Base-by-base conservation (phyloP, 1,284 basidiomycete genomes). In the Pisolithus thermaeus region DNA sequence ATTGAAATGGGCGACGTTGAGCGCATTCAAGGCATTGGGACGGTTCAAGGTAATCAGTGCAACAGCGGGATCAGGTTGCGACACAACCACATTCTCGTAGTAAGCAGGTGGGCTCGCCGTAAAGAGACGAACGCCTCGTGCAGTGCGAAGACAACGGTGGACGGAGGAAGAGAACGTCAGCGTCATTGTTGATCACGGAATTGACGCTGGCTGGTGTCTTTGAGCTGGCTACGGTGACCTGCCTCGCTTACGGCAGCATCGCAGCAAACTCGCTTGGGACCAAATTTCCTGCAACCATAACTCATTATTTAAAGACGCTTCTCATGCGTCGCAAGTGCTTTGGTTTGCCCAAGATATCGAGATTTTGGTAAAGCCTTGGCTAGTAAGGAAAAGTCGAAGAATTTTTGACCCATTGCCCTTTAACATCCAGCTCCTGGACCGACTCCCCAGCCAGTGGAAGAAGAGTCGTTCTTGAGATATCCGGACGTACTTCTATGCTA, bases 11-110 rank as follows among this genome's bases (percentile, higher is more conserved):
- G 90, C 86, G 9, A 84, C 79, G 63, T 81, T 90, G 55, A 99
- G 77, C 36, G 97, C 96, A 68, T 99, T 98, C 61, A 98, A 79
- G 23, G 92, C 92, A 66, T 97, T 97, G 47, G 97, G 96, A 51
- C 96, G 81, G 76, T 99, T 97, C 64, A 99, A 80, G 14, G 90
- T 92, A 69, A 99, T 84, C 59, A 97, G 86, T 8, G 83, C 78
- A 48, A 99, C 93, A 47, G 81, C 81, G 22, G 84, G 79, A 52
- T 83, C 78, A 7, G 91, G 90, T 50, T 77, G 76, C 5, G 88
- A 84, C 35, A 87, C 79, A 54, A 93, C 73, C 68, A 95, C 89
- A 69, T 86, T 78, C 58, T 83, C 76, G 71, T 89, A 90, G 40
- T 36, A 40, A 9, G 20, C 48, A 7, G 44, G 27, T 11, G 48